These are phyloP conservation scores for Cercophora scortea DNA, from an alignment of 495 filamentous ascomycete genomes.

Conservation along the genomic window DNA sequence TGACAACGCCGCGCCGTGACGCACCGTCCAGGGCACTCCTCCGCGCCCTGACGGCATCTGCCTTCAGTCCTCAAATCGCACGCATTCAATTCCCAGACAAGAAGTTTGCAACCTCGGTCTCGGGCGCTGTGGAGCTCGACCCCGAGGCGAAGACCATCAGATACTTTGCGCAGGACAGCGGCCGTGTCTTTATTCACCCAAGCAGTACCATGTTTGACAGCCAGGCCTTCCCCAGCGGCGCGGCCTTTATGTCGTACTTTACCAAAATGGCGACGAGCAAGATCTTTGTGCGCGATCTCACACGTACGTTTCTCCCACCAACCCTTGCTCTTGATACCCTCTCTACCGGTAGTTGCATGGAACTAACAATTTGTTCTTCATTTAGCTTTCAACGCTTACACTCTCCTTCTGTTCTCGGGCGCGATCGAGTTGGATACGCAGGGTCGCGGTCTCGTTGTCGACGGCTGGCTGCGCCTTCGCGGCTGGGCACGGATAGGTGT, in stretches of 20 bases:
- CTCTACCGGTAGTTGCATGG: not conserved
- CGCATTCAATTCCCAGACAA: constrained; percentile 90
- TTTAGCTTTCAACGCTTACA: constrained; percentile 82
- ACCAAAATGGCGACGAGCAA: constrained; percentile 85
- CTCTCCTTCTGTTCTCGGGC: constrained; percentile 84
- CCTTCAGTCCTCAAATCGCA: constrained; percentile 86
- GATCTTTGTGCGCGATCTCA: constrained; percentile 79
- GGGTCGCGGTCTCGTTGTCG: constrained; percentile 81
- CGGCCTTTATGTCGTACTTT: constrained; percentile 75
- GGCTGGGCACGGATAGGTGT: constrained; percentile 96
- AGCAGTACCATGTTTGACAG: constrained; percentile 76
- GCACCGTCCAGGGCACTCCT: constrained; percentile 50
- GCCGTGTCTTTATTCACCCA: constrained; percentile 88
- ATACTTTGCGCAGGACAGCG: constrained; percentile 81
- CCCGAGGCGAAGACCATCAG: constrained; percentile 87
- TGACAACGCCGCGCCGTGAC: constrained; percentile 13
- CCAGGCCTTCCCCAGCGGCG: constrained; percentile 60
- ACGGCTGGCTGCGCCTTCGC: constrained; percentile 83
- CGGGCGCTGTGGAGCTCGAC: constrained; percentile 84
- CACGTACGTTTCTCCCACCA: constrained; percentile 55
- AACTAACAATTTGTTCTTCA: constrained; percentile 7
- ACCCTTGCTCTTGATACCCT: not conserved
- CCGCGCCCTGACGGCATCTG: constrained; percentile 79
- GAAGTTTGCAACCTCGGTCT: constrained; percentile 78
- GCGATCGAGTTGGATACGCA: constrained; percentile 77